Conservation (phyloP, 1,284 basidiomycete species). For the Lentinula novae-zelandiae region DNA sequence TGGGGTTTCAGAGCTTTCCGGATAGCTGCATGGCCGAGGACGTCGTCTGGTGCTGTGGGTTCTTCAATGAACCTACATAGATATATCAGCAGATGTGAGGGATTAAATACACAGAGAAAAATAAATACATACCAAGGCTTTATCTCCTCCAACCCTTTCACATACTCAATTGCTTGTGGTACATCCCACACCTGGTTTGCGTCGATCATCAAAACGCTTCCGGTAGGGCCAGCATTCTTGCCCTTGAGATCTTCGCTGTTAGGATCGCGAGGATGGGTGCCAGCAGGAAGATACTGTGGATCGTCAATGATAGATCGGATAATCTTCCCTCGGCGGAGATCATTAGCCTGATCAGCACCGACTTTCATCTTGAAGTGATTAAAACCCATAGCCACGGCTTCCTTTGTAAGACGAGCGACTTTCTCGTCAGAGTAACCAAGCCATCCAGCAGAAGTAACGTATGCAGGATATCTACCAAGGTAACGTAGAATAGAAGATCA, state of each 20-base stretch:
- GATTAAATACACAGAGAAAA: neutral
- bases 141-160: slow-evolving; percentile 74
- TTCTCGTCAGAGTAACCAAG: slow-evolving; percentile 92
- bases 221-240: slow-evolving; percentile 94
- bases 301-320: slow-evolving; percentile 95
- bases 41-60: slow-evolving; percentile 91
- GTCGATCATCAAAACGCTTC: slow-evolving; percentile 94
- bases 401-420: slow-evolving; percentile 80
- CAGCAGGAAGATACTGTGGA: slow-evolving; percentile 65
- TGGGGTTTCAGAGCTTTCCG: slow-evolving; percentile 78
- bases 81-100: neutral
- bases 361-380: slow-evolving; percentile 99
- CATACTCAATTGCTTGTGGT: slow-evolving; percentile 87
- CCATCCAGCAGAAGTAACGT: slow-evolving; percentile 94
- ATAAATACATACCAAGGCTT: slow-evolving; percentile 73
- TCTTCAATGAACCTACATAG: slow-evolving; percentile 86
- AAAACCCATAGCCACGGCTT: slow-evolving; percentile 84
- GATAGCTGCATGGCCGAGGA: slow-evolving; percentile 81
- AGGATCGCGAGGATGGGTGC: slow-evolving; percentile 56
- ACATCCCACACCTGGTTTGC: slow-evolving; percentile 99
- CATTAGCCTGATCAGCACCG: slow-evolving; percentile 77
- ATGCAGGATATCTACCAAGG: slow-evolving; percentile 78
- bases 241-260: slow-evolving; percentile 62
- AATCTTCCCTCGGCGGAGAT: slow-evolving; percentile 82
- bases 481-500: neutral